These are phyloP conservation scores for Sporothrix protearum DNA, from an alignment of 2,329 filamentous ascomycete genomes.

Conservation along the genomic window DNA sequence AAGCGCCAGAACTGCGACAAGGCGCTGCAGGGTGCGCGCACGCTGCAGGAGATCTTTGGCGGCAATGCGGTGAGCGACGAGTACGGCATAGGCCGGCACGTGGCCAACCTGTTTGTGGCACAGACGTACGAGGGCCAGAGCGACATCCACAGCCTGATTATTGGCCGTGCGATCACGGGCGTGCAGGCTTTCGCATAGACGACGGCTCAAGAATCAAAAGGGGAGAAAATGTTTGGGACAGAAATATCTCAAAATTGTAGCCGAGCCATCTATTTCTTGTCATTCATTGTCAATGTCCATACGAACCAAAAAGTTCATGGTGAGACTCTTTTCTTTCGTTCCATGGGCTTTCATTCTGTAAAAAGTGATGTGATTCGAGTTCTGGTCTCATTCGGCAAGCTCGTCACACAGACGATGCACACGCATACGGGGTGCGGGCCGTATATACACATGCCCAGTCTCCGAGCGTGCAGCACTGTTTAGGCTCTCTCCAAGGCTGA, in stretches of 20 bases:
- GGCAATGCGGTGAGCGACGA: slow-evolving; percentile 98
- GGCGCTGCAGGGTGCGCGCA: slow-evolving; percentile 73
- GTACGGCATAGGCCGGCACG: slow-evolving; percentile 91
- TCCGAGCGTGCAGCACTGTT: background rate
- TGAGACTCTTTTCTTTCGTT: background rate
- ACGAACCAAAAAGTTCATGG: background rate
- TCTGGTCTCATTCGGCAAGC: background rate
- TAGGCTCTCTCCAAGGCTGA: slow-evolving; percentile 1
- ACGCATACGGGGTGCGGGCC: background rate
- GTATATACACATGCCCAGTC: background rate
- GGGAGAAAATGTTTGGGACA: background rate
- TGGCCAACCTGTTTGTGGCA: slow-evolving; percentile 92
- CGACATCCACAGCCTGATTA: slow-evolving; percentile 81
- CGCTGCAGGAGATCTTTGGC: slow-evolving; percentile 91
- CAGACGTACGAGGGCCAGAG: slow-evolving; percentile 98
- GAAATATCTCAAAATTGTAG: background rate
- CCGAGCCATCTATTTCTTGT: background rate
- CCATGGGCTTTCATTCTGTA: background rate
- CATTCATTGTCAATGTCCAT: background rate
- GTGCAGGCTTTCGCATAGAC: slow-evolving; percentile 71
- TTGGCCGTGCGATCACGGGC: slow-evolving; percentile 58
- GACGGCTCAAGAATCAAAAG: background rate
- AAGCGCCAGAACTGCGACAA: slow-evolving; percentile 97
- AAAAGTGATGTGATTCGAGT: background rate
- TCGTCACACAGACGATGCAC: background rate